These are phyloP conservation scores for Camelina sativa DNA, from an alignment of 345 rosid species.

Conservation along the genomic window DNA sequence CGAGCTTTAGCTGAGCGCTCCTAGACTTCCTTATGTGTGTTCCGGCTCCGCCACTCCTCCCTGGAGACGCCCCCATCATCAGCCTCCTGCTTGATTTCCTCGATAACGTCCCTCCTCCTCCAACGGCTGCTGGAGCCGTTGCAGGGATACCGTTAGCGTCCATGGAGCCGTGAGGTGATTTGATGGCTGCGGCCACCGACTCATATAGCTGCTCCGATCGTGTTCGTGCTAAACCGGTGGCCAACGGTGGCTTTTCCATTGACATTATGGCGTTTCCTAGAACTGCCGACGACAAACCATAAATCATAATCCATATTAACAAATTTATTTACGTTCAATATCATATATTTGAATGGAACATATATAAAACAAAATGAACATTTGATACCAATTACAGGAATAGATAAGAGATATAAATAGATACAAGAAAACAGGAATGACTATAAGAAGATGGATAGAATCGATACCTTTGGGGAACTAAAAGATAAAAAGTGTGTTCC, in stretches of 20 bases:
- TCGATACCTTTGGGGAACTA: slow-evolving; percentile 41
- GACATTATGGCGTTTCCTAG: slow-evolving; percentile 27
- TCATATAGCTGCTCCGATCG: slow-evolving; percentile 84
- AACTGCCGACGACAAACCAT: slow-evolving; percentile 9
- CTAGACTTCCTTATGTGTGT: slow-evolving; percentile 85
- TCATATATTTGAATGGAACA: slow-evolving; percentile 11
- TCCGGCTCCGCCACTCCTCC: slow-evolving; percentile 54
- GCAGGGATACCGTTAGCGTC: slow-evolving; percentile 42
- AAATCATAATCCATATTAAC: slow-evolving; percentile 9
- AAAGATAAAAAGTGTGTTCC: slow-evolving; percentile 30
- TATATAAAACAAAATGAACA: not conserved
- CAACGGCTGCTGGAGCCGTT: slow-evolving; percentile 31
- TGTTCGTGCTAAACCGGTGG: slow-evolving; percentile 65
- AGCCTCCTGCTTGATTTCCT: slow-evolving; percentile 75
- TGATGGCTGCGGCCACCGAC: slow-evolving; percentile 71
- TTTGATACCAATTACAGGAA: too few species aligned
- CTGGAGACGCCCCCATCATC: slow-evolving; percentile 64
- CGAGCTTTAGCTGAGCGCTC: slow-evolving; percentile 79
- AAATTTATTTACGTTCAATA: slow-evolving; percentile 17
- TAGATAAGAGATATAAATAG: slow-evolving; percentile 4
- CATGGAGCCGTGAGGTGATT: slow-evolving; percentile 51
- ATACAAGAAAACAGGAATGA: slow-evolving; percentile 15
- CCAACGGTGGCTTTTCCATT: slow-evolving; percentile 60
- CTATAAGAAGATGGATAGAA: slow-evolving; percentile 34
- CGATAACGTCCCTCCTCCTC: slow-evolving; percentile 54